Base-by-base conservation (phyloP, 139 green algal species). In the Trebouxia sp. region DNA sequence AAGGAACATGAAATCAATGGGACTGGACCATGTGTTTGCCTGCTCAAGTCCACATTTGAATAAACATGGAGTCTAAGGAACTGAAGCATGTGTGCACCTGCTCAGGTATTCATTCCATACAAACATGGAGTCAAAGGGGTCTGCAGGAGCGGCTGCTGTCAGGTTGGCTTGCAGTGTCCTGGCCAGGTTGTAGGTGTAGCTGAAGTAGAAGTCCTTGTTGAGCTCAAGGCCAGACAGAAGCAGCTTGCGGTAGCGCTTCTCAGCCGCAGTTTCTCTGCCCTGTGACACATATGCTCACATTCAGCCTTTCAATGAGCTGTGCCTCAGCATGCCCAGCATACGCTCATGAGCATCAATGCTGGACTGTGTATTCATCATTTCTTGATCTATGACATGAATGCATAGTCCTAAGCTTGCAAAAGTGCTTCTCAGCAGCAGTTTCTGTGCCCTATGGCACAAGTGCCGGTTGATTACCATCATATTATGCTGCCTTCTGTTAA, bases 91-190 rank as follows among this genome's bases (percentile, higher is more conserved):
- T 17, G 3, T 53, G 47, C 42, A 85, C 80, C 45, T 74, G 5
- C 91, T 94, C 0, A 99, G 90, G 82, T 92, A 93, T 4, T 89
- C 89, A 83, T 99, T 99, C 96, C 96, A 99, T 28, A 97, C 91
- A 79, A 97, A 96, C 87, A 97, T 96, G 87, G 80, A 92, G 32
- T 89, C 88, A 75, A 89, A 95, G 1, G 85, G 43, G 51, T 86
- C 67, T 10, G 37, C 39, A 9, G 42, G 39, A 9, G 55, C 15
- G 11, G 32, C 6, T 38, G 82, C 37, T 15, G 82, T 83, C 80
- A 85, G 48, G 79, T 92, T 96, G 50, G 81, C 62, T 87, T 98
- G 94, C 80, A 96, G 83, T 14, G 92, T 96, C 53, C 79, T 48
- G 26, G 85, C 89, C 8, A 98, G 81, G 48, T 84, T 83, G 85